These are phyloP conservation scores for Fusarium anguioides DNA, from an alignment of 2,329 filamentous ascomycete species.

Conservation along the genomic window DNA sequence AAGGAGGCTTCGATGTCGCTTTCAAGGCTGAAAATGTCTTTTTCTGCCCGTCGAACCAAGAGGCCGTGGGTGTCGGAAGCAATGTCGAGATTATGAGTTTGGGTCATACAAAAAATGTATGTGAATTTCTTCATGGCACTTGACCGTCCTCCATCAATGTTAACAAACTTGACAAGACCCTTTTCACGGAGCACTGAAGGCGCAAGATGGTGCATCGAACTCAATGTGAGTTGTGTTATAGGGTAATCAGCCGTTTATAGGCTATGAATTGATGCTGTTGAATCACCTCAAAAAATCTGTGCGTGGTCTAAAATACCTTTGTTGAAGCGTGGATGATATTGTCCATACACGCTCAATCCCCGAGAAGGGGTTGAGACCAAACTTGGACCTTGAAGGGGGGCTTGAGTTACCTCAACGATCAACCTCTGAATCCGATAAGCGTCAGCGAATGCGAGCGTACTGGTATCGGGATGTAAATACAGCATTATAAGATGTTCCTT, in stretches of 20 bases:
- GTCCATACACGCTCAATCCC: background rate
- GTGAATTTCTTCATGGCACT: slow-evolving; percentile 44
- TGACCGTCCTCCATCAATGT: slow-evolving; percentile 41
- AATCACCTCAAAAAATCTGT: background rate
- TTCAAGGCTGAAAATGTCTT: slow-evolving; percentile 36
- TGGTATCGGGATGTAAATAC: no score
- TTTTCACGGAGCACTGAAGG: slow-evolving; percentile 33
- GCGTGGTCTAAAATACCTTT: no score
- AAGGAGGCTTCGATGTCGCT: slow-evolving; percentile 43
- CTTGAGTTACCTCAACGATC: no score
- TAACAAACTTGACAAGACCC: slow-evolving; percentile 41
- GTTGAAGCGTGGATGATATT: no score
- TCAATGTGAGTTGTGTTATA: slow-evolving; percentile 24
- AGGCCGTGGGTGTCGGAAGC: slow-evolving; percentile 25
- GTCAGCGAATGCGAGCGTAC: no score
- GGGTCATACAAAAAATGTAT: slow-evolving; percentile 48
- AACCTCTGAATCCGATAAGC: no score
- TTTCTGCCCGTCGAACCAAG: slow-evolving; percentile 35
- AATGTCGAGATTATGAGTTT: slow-evolving; percentile 40
- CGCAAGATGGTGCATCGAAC: slow-evolving; percentile 29
- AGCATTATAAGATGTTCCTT: no score
- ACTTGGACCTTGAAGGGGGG: background rate
- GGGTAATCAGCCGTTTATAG: slow-evolving; percentile 19
- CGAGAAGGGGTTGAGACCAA: background rate
- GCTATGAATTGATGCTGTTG: slow-evolving; percentile 27